Evolutionary conservation across 352 stramenopile genomes (phyloP), one percentile per base, ranked within the genome.

Genomic region (Plasmopara halstedii): DNA sequence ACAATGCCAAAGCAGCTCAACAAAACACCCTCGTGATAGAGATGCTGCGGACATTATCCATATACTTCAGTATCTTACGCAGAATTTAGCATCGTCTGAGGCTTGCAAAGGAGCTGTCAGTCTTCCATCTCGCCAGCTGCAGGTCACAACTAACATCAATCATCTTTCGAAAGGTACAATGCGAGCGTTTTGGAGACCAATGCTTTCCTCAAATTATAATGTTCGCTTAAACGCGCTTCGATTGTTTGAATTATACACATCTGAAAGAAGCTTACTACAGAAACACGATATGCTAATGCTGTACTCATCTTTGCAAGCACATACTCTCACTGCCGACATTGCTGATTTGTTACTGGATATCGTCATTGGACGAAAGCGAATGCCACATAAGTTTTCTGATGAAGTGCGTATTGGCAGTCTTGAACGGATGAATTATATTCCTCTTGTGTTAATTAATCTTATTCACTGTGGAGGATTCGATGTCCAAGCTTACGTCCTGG

Each of bases 211-310:
- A 7, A 58, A 65, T 27, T 60, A 73, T 10, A 65, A 61, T 25
- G 59, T 91, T 15, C 74, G 79, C 4, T 53, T 87, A 5, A 67
- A 75, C 52, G 68, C 64, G 11, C 53, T 91, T 23, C 58, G 51
- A n/a, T 43, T 90, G 2, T 86, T 89, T 31, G 77, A 91, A 50
- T 42, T 70, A 3, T 87, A 88, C 42, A 85, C 70, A 19, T 66
- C 64, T 4, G 73, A 90, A 22, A 83, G 75, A 35, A 64, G 86
- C 8, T 20, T 75, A 38, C 49, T 88, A 22, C 66, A 70, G 36
- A 69, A 67, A 38, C 59, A 53, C 32, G 79, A 90, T 27, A 67
- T 83, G 42, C 46, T 87, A 10, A 83, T 87, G 58, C 40, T 90
- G 15, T 61, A 79, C 27, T 69, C 64, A 7, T 66, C 70, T 4